phyloP scores from a whole-genome alignment of 345 rosid species.

The Brassica napus region Da-Ae NC_063443.1:4800001-4800500 shows the following conservation, averaged over 20 bases:
- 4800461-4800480: slow-evolving; percentile 23
- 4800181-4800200: slow-evolving; percentile 51
- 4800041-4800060: slow-evolving; percentile 74
- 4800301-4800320: slow-evolving; percentile 52
- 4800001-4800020: slow-evolving; percentile 85
- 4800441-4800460: slow-evolving; percentile 14
- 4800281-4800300: slow-evolving; percentile 41
- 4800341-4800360: slow-evolving; percentile 5
- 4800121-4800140: neutral
- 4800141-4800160: slow-evolving; percentile 9
- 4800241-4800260: slow-evolving; percentile 89
- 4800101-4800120: slow-evolving; percentile 6
- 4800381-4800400: slow-evolving; percentile 24
- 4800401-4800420: slow-evolving; percentile 1
- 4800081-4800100: slow-evolving; percentile 81
- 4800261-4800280: slow-evolving; percentile 29
- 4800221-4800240: slow-evolving; percentile 77
- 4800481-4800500: slow-evolving; percentile 30
- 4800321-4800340: slow-evolving; percentile 31
- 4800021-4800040: slow-evolving; percentile 79
- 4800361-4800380: slow-evolving; percentile 25
- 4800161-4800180: neutral
- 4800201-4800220: slow-evolving; percentile 78
- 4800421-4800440: slow-evolving; percentile 1
- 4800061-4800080: slow-evolving; percentile 70